phyloP scores from a whole-genome alignment of 2,329 filamentous ascomycete genomes.

The Colletotrichum tropicicola region DNA sequence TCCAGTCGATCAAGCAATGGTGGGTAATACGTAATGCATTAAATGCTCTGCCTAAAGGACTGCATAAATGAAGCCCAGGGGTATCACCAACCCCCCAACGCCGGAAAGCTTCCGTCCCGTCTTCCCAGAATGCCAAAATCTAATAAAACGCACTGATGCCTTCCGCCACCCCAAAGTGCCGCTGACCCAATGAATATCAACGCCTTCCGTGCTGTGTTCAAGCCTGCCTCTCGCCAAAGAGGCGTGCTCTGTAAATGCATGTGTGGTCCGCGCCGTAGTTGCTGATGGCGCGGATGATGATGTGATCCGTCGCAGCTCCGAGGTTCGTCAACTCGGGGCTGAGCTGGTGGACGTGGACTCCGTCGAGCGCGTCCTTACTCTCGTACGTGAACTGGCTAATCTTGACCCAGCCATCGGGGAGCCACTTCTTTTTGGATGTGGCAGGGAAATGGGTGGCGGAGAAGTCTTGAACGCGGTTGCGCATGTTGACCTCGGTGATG shows the following conservation, averaged over 20 bases:
- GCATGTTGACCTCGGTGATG: conserved; percentile 56
- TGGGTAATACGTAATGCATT: conserved; percentile 3
- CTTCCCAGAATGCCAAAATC: conserved; percentile 18
- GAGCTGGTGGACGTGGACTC: conserved; percentile 62
- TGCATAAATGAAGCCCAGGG: conserved; percentile 17
- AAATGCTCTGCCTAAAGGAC: conserved; percentile 11
- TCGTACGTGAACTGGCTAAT: conserved; percentile 66
- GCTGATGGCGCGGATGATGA: conserved; percentile 63
- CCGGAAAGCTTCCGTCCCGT: conserved; percentile 8
- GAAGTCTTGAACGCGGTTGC: conserved; percentile 52
- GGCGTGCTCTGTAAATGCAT: conserved; percentile 70
- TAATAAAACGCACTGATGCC: background rate
- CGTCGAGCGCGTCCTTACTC: conserved; percentile 50
- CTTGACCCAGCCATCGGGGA: conserved; percentile 58
- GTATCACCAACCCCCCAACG: conserved; percentile 32
- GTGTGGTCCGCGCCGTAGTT: conserved; percentile 72
- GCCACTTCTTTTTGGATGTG: conserved; percentile 33
- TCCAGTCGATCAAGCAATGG: background rate
- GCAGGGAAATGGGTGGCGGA: conserved; percentile 51
- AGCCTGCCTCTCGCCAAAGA: conserved; percentile 58
- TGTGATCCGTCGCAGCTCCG: conserved; percentile 56
- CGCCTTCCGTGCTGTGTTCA: conserved; percentile 2
- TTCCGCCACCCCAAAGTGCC: background rate
- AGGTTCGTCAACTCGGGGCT: conserved; percentile 59
- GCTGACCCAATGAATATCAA: background rate